phyloP scores from a whole-genome alignment of 176 grass and related monocot genomes.

The Bothriochloa decipiens region DNA sequence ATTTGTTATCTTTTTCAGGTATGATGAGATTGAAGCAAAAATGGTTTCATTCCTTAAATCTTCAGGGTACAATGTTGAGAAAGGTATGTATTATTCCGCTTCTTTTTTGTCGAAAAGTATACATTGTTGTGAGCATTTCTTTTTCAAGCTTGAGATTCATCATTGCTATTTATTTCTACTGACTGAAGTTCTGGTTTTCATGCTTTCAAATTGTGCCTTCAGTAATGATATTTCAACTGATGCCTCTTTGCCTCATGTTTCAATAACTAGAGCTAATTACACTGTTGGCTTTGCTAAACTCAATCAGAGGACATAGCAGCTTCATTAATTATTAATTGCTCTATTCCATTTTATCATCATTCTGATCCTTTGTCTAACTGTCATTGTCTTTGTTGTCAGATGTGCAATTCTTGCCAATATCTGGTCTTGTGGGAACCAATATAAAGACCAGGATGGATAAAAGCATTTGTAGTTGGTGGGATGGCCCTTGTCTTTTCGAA shows the following conservation, averaged over 20 bases:
- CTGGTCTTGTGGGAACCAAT: conserved; percentile 84
- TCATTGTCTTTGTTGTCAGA: conserved; percentile 59
- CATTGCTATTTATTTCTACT: conserved; percentile 1
- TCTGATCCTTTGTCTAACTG: conserved; percentile 32
- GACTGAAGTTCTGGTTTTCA: background rate
- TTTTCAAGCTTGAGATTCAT: background rate
- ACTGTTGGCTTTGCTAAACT: background rate
- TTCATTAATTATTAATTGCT: background rate
- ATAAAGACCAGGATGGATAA: conserved; percentile 89
- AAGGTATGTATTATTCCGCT: conserved; percentile 61
- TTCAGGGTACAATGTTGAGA: conserved; percentile 94
- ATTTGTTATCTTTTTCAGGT: conserved; percentile 54
- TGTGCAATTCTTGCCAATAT: conserved; percentile 90
- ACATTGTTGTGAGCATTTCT: background rate
- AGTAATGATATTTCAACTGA: background rate
- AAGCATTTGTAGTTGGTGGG: conserved; percentile 79
- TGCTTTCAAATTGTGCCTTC: background rate
- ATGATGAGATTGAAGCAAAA: conserved; percentile 92
- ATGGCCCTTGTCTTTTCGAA: conserved; percentile 93
- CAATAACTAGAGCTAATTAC: background rate
- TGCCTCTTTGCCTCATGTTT: conserved; percentile 1
- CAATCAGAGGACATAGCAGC: background rate
- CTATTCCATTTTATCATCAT: background rate
- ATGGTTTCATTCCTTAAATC: conserved; percentile 79
- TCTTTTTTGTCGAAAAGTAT: background rate